phyloP scores from a whole-genome alignment of 352 stramenopile genomes.

The Globisporangium paddicum region DNA sequence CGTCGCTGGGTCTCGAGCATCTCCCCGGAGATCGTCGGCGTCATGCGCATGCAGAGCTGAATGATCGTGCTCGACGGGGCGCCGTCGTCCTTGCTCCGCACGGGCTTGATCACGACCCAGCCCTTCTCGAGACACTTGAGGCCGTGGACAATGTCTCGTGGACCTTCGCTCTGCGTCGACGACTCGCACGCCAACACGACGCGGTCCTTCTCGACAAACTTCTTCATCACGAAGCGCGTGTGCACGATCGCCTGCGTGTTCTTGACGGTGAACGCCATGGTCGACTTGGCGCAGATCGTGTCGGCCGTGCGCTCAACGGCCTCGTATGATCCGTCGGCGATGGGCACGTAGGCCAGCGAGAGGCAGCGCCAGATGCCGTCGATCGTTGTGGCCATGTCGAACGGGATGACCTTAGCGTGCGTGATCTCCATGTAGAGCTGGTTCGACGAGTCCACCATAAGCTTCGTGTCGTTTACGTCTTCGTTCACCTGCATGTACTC shows the following conservation, averaged over 20 bases:
- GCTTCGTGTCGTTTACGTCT: constrained; percentile 11
- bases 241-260: constrained; percentile 16
- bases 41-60: constrained; percentile 49
- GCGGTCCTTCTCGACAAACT: constrained; percentile 18
- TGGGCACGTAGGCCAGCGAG: constrained; percentile 9
- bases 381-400: constrained; percentile 8
- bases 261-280: constrained; percentile 14
- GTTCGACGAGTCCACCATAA: constrained; percentile 13
- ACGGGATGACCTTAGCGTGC: constrained; percentile 13
- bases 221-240: constrained; percentile 23
- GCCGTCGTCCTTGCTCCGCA: not conserved
- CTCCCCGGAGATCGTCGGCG: constrained; percentile 26
- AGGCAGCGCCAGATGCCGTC: constrained; percentile 12
- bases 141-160: constrained; percentile 10
- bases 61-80: constrained; percentile 27
- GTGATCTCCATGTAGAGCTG: constrained; percentile 16
- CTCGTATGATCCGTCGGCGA: constrained; percentile 15
- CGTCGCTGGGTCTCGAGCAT: constrained; percentile 10
- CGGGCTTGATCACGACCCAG: constrained; percentile 22
- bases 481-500: constrained; percentile 11
- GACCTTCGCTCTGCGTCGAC: constrained; percentile 18
- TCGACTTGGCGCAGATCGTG: constrained; percentile 17
- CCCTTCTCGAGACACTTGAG: constrained; percentile 23
- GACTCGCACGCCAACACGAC: constrained; percentile 23
- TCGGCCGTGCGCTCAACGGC: constrained; percentile 20